Evolutionary conservation across 805 yeast species (phyloP), one percentile per base, ranked within the genome.

Genomic region (Spathaspora arborariae): DNA sequence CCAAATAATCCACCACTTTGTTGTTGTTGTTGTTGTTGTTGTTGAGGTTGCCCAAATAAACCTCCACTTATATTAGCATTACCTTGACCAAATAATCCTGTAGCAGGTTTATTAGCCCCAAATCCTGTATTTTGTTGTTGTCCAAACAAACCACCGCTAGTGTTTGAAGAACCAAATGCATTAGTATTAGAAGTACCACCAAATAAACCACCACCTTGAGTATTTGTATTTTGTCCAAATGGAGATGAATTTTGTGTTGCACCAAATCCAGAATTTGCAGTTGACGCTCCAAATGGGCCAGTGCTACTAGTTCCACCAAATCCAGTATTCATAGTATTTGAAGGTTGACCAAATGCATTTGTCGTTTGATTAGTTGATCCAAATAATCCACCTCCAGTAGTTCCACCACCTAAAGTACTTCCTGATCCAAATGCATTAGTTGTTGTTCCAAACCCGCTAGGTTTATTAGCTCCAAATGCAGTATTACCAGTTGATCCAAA

Each of bases 391-490:
- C 67, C 67, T 15, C 59, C 49, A 26, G 59, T 50, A 19, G 35
- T 20, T 8, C 33, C 33, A 21, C 51, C 41, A 39, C 58, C 62
- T 48, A 60, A 54, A 33, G 56, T 53, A 49, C 47, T 60, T 41
- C 57, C 57, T 36, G 56, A 51, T 13, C 42, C 42, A 40, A 30
- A 26, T 4, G 21, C 42, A 9, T 18, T 18, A 5, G 19, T 24
- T 11, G 30, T 11, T 27, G 56, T 59, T 20, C 63, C 59, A 50
- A 56, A 49, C 6, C 33, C 40, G n/a, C 47, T 46, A 15, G 55
- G 62, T 40, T 54, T 58, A 42, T 51, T 62, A 21, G 57, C 58
- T 9, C 74, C 73, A 53, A 69, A 69, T 4, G 57, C 50, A 38
- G 69, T 67, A 24, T 60, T 52, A 8, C 58, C 51, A 20, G 47